Base-by-base conservation (phyloP, 371 early-diverging fungal genomes). In the Mortierella sp. region DNA sequence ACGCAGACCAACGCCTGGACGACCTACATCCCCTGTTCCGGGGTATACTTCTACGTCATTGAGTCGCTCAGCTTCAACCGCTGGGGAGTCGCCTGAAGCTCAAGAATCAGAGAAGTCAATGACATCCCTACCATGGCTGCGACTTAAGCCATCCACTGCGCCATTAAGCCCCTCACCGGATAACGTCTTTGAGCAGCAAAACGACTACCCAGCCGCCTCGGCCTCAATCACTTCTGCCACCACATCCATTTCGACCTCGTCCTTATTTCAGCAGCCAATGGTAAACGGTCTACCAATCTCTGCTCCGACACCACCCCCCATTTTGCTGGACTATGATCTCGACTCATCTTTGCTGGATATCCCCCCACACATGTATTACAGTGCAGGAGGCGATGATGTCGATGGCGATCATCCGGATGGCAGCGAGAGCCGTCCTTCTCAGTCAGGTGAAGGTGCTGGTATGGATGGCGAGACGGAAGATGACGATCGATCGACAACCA, bases 321-420 rank as follows among this genome's bases (percentile, higher is more conserved):
- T 80, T 51, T 35, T 75, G 51, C 43, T 80, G 72, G 66, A 80
- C 22, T 75, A 75, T 37, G 54, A 75, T 6, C 24, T 79, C 58
- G 72, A 71, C n/a, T 67, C 80, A 24, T 72, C 75, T 14, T 59
- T 52, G 4, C 18, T 80, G 43, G 72, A 75, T 47, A 75, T 75
- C n/a, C 81, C 75, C 18, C 16, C 67, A 22, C 72, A 80, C 30
- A 3, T 80, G 62, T 80, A 80, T 58, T 80, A 80, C 26, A 80
- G 75, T 43, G 75, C 81, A 3, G 72, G 75, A 9, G 79, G 74
- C 9, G 75, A 80, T 39, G 75, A 75, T 69, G 81, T 80, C 2
- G 81, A 80, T 51, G 81, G 81, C 5, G 81, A 80, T 52, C 69
- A 67, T 30, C 75, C 81, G 6, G 62, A 54, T 39, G 28, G 9